A percentile compares a stretch with the other conserved stretches of the same genome.
Conservation (phyloP, 2,329 filamentous ascomycete genomes). For the Phialocephala sp. region DNA sequence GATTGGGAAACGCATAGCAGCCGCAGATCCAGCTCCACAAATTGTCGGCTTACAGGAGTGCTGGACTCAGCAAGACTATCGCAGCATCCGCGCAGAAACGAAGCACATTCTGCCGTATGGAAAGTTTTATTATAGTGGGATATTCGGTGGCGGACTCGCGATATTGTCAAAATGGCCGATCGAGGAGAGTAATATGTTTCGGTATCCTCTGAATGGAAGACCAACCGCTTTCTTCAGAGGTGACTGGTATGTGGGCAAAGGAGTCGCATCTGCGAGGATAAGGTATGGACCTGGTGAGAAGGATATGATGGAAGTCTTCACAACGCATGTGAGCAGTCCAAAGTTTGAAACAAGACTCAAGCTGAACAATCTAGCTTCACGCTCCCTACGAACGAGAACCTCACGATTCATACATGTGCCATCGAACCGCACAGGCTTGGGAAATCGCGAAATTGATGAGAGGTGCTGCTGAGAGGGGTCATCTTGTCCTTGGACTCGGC, state of each 20-base stretch:
- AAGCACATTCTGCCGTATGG: constrained; percentile 79
- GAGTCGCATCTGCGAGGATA: constrained; percentile 83
- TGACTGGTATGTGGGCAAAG: constrained; percentile 97
- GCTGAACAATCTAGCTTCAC: constrained; percentile 66
- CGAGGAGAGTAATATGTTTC: constrained; percentile 83
- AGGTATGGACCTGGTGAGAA: constrained; percentile 67
- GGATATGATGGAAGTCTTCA: constrained; percentile 86
- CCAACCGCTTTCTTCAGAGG: constrained; percentile 93
- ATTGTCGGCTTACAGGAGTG: constrained; percentile 96
- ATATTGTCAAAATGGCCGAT: constrained; percentile 94
- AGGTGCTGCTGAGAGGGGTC: constrained; percentile 77
- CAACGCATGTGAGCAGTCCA: constrained; percentile 72
- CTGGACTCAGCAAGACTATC: constrained; percentile 87
- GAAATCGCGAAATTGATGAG: constrained; percentile 90
- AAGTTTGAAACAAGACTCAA: background rate
- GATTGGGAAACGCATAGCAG: constrained; percentile 81
- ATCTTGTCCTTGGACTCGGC: constrained; percentile 83
- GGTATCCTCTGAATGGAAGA: constrained; percentile 89
- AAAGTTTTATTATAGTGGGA: constrained; percentile 91
- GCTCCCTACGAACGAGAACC: constrained; percentile 84
- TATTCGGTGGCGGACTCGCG: constrained; percentile 87
- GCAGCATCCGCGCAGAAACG: constrained; percentile 75
- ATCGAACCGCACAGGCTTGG: constrained; percentile 93
- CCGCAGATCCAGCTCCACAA: constrained; percentile 70
- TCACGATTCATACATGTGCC: constrained; percentile 85